These are phyloP conservation scores for Eutypa lata DNA, from an alignment of 2,329 filamentous ascomycete species.

Conservation along the genomic window DNA sequence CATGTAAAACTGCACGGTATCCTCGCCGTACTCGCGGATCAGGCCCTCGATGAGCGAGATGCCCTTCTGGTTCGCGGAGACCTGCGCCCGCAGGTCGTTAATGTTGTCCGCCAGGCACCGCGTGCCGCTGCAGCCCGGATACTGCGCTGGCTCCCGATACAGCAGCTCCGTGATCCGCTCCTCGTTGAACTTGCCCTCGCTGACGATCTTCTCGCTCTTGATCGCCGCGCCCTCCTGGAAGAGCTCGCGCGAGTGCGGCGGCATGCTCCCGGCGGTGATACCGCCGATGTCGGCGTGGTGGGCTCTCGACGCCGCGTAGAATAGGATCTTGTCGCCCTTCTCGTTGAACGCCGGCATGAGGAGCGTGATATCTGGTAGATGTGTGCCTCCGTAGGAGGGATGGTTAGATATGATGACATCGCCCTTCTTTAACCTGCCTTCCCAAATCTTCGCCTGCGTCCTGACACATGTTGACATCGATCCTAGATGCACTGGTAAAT, in stretches of 20 bases:
- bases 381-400: slow-evolving; percentile 79
- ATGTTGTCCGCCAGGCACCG: slow-evolving; percentile 72
- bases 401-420: slow-evolving; percentile 85
- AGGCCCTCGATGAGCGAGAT: slow-evolving; percentile 69
- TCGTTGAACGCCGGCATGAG: slow-evolving; percentile 73
- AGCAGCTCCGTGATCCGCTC: slow-evolving; percentile 66
- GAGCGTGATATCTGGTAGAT: slow-evolving; percentile 79
- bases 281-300: slow-evolving; percentile 82
- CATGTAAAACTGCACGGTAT: slow-evolving; percentile 78
- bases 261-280: slow-evolving; percentile 73
- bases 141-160: slow-evolving; percentile 66
- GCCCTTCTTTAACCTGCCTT: slow-evolving; percentile 71
- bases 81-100: slow-evolving; percentile 76
- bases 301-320: slow-evolving; percentile 77
- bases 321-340: slow-evolving; percentile 67
- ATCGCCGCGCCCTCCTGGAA: slow-evolving; percentile 58
- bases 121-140: slow-evolving; percentile 70
- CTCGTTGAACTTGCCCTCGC: slow-evolving; percentile 72
- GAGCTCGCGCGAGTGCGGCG: slow-evolving; percentile 60
- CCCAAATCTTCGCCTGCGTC: slow-evolving; percentile 77
- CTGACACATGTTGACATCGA: slow-evolving; percentile 83
- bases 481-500: slow-evolving; percentile 77
- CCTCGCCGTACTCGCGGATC: slow-evolving; percentile 70
- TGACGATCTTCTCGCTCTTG: slow-evolving; percentile 64
- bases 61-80: slow-evolving; percentile 75